These are phyloP conservation scores for Pulveroboletus sp. DNA, from an alignment of 768 basidiomycete species.

Conservation along the genomic window DNA sequence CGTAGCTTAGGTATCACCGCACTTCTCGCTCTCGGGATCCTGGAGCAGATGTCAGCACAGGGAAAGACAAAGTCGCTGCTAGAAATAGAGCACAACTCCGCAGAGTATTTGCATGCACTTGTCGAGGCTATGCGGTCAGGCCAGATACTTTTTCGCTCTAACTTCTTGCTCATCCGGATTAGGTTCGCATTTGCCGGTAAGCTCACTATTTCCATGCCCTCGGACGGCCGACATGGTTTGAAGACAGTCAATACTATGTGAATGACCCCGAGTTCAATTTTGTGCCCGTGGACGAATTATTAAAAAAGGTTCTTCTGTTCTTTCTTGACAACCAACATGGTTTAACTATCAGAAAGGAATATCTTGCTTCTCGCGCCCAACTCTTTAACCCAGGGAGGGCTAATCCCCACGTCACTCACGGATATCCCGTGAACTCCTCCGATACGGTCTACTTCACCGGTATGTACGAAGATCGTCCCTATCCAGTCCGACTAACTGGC, in stretches of 20 bases:
- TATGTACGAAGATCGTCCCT: slow-evolving; percentile 23
- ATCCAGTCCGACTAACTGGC: neutral
- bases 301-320: slow-evolving; percentile 63
- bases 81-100: slow-evolving; percentile 86
- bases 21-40: slow-evolving; percentile 85
- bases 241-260: slow-evolving; percentile 88
- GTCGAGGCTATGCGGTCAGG: slow-evolving; percentile 79
- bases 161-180: slow-evolving; percentile 3
- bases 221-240: neutral
- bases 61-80: slow-evolving; percentile 63
- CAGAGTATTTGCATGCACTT: slow-evolving; percentile 82
- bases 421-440: slow-evolving; percentile 77
- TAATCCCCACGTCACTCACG: slow-evolving; percentile 65
- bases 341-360: slow-evolving; percentile 51
- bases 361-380: slow-evolving; percentile 73
- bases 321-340: neutral
- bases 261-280: slow-evolving; percentile 79
- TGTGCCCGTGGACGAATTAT: slow-evolving; percentile 74
- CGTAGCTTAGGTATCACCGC: slow-evolving; percentile 70
- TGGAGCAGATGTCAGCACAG: slow-evolving; percentile 80
- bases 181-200: slow-evolving; percentile 74
- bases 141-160: neutral
- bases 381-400: slow-evolving; percentile 70
- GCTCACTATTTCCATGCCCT: slow-evolving; percentile 4
- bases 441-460: slow-evolving; percentile 96